Conservation (phyloP, 495 filamentous ascomycete genomes). For the Filosporella fistucella region DNA sequence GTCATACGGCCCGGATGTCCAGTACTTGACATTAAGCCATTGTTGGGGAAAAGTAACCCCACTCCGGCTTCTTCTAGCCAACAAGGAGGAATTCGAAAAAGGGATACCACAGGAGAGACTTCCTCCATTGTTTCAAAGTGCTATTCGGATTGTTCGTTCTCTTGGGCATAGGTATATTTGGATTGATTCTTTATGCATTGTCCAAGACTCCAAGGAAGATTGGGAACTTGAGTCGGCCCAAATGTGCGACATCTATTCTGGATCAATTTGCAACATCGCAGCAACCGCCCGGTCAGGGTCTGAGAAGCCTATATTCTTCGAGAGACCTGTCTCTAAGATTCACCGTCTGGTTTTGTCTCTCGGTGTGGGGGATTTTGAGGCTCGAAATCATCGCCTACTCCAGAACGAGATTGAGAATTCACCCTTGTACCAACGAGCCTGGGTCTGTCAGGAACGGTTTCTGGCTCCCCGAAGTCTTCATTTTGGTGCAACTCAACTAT, state of each 20-base stretch:
- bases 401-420: background rate
- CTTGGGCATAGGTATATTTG: constrained; percentile 18
- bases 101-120: constrained; percentile 3
- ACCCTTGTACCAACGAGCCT: constrained; percentile 15
- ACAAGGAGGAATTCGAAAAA: background rate
- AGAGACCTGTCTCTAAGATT: background rate
- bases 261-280: constrained; percentile 13
- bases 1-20: too few relatives aligned
- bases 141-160: constrained; percentile 3
- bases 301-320: background rate
- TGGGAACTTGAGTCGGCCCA: constrained; percentile 15
- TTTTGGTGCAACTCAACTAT: constrained; percentile 23
- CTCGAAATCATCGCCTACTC: background rate
- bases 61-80: background rate
- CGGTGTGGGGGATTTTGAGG: background rate
- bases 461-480: constrained; percentile 24
- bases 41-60: constrained; percentile 1
- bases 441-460: constrained; percentile 31
- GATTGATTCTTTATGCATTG: constrained; percentile 18
- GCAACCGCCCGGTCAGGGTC: background rate
- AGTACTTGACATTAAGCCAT: constrained; percentile 17
- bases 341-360: background rate
- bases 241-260: constrained; percentile 18
- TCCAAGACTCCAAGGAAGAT: constrained; percentile 20
- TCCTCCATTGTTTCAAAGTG: constrained; percentile 10